Conservation (phyloP, 2,329 filamentous ascomycete species). For the Fusarium solani-melongenae region DNA sequence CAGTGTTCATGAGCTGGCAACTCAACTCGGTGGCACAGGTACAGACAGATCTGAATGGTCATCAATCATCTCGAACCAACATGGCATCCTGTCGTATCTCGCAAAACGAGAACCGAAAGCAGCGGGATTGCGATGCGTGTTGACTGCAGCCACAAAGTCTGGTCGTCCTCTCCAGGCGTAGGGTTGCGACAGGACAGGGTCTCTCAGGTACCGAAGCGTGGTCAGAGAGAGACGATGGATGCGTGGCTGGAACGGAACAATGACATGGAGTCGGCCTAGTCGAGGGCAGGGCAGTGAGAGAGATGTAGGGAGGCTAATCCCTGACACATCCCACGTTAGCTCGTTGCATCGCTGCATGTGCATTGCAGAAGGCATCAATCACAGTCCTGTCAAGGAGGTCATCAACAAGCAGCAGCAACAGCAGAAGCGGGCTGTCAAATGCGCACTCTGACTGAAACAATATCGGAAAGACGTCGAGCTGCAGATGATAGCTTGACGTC, state of each 20-base stretch:
- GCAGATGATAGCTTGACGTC: background rate
- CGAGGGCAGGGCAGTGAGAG: slow-evolving; percentile 8
- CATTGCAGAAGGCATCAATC: slow-evolving; percentile 32
- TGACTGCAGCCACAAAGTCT: slow-evolving; percentile 4
- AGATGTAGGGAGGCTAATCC: slow-evolving; percentile 1
- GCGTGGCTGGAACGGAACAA: slow-evolving; percentile 25
- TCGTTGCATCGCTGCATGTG: slow-evolving; percentile 34
- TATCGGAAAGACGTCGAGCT: background rate
- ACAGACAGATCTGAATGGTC: background rate
- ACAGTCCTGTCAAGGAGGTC: background rate
- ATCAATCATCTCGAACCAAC: background rate
- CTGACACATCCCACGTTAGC: slow-evolving; percentile 17
- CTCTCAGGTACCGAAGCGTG: slow-evolving; percentile 14
- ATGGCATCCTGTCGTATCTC: background rate
- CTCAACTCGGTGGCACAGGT: background rate
- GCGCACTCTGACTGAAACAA: background rate
- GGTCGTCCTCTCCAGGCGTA: background rate
- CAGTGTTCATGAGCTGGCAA: background rate
- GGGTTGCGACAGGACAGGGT: background rate
- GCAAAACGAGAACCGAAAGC: background rate
- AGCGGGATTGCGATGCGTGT: background rate
- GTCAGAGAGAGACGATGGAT: slow-evolving; percentile 8
- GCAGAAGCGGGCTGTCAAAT: background rate
- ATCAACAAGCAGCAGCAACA: background rate
- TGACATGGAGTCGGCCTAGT: slow-evolving; percentile 1